These are phyloP conservation scores for Pichia sp. DNA, from an alignment of 1,139 yeast species.

Conservation along the genomic window DNA sequence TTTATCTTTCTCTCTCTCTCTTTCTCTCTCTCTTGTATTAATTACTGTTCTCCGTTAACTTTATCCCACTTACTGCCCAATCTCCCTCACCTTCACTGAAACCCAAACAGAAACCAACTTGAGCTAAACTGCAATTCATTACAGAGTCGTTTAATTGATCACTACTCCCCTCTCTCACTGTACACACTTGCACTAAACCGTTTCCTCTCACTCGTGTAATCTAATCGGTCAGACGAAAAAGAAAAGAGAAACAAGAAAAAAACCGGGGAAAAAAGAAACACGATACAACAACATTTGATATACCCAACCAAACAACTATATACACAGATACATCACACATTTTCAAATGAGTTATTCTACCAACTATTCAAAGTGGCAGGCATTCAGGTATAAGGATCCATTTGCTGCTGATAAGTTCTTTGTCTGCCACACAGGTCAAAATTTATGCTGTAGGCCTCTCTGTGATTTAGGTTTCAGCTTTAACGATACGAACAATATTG, in stretches of 20 bases:
- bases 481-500: slow-evolving; percentile 38
- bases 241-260: neutral
- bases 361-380: slow-evolving; percentile 51
- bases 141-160: too few relatives aligned
- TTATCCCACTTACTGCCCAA: too few relatives aligned
- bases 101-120: too few relatives aligned
- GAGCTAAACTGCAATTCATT: too few relatives aligned
- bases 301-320: neutral
- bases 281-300: neutral
- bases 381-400: slow-evolving; percentile 61
- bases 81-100: too few relatives aligned
- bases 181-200: too few relatives aligned
- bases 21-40: too few relatives aligned
- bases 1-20: too few relatives aligned
- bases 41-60: too few relatives aligned
- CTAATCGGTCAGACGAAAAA: neutral
- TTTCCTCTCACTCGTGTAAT: too few relatives aligned
- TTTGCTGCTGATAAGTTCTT: slow-evolving; percentile 52
- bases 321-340: neutral
- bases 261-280: neutral
- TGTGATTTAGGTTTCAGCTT: slow-evolving; percentile 46
- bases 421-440: slow-evolving; percentile 40
- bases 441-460: slow-evolving; percentile 56
- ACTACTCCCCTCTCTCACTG: too few relatives aligned
- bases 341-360: slow-evolving; percentile 31